These are phyloP conservation scores for Aspergillus melleus DNA, from an alignment of 2,329 filamentous ascomycete genomes.

Conservation along the genomic window DNA sequence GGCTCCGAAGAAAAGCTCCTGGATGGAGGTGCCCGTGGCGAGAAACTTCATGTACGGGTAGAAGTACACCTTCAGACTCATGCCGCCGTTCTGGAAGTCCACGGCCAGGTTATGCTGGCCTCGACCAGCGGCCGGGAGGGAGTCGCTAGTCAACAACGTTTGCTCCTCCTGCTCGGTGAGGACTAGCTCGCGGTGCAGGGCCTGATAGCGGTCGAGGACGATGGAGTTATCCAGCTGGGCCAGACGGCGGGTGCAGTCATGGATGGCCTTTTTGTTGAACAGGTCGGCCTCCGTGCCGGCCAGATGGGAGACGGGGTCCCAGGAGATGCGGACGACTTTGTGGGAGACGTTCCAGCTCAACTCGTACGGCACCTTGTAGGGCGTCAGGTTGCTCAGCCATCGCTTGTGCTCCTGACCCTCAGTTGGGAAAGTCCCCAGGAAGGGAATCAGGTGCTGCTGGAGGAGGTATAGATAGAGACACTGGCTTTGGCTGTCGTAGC, in stretches of 20 bases:
- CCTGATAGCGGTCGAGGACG: neutral
- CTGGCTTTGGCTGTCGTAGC: constrained; percentile 19
- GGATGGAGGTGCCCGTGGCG: neutral
- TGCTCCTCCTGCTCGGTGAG: neutral
- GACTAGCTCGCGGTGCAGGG: neutral
- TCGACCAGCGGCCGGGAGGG: neutral
- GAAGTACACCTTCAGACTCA: neutral
- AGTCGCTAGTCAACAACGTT: neutral
- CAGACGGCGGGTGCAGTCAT: neutral
- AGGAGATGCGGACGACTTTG: neutral
- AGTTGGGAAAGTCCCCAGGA: constrained; percentile 17
- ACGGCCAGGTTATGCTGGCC: neutral
- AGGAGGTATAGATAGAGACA: constrained; percentile 16
- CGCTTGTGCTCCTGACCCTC: neutral
- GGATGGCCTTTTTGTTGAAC: neutral
- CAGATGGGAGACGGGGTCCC: neutral
- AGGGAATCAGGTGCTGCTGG: constrained; percentile 18
- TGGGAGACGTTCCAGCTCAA: neutral
- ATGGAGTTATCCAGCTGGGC: neutral
- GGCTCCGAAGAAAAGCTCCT: neutral
- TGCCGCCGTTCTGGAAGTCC: neutral
- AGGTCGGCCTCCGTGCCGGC: neutral
- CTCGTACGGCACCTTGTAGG: neutral
- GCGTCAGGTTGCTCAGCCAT: neutral
- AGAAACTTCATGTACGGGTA: neutral